Conservation (phyloP, 2,329 filamentous ascomycete species). For the Mycogone perniciosa region DNA sequence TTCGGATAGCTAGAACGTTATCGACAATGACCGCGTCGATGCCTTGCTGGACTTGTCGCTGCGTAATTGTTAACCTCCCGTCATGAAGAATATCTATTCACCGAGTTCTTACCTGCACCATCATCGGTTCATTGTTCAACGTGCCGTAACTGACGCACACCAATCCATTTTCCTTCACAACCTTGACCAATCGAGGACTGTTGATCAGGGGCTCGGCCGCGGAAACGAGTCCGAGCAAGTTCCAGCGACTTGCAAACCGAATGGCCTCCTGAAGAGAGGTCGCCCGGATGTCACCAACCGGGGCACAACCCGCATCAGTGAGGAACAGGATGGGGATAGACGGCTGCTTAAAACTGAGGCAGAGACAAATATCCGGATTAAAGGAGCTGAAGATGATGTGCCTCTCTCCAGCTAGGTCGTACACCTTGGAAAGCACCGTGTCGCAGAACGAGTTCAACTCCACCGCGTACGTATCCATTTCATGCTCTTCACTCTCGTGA, state of each 20-base stretch:
- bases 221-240: slow-evolving; percentile 83
- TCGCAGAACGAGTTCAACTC: slow-evolving; percentile 97
- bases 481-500: slow-evolving; percentile 86
- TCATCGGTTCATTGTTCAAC: slow-evolving; percentile 77
- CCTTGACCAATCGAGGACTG: slow-evolving; percentile 79
- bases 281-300: slow-evolving; percentile 82
- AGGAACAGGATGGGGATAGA: slow-evolving; percentile 94
- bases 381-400: slow-evolving; percentile 97
- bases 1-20: slow-evolving; percentile 84
- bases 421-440: slow-evolving; percentile 83
- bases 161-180: slow-evolving; percentile 89
- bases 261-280: slow-evolving; percentile 92
- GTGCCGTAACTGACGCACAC: slow-evolving; percentile 94
- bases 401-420: slow-evolving; percentile 73
- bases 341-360: slow-evolving; percentile 93
- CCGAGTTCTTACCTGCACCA: slow-evolving; percentile 65
- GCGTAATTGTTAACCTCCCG: slow-evolving; percentile 17
- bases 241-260: slow-evolving; percentile 91
- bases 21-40: slow-evolving; percentile 98
- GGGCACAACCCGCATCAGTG: slow-evolving; percentile 75
- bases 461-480: slow-evolving; percentile 94
- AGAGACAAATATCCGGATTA: slow-evolving; percentile 92
- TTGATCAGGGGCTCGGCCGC: slow-evolving; percentile 84
- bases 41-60: slow-evolving; percentile 87
- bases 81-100: background rate